Base-by-base conservation (phyloP, 441 rosid genomes). In the Eruca vesicaria region DNA sequence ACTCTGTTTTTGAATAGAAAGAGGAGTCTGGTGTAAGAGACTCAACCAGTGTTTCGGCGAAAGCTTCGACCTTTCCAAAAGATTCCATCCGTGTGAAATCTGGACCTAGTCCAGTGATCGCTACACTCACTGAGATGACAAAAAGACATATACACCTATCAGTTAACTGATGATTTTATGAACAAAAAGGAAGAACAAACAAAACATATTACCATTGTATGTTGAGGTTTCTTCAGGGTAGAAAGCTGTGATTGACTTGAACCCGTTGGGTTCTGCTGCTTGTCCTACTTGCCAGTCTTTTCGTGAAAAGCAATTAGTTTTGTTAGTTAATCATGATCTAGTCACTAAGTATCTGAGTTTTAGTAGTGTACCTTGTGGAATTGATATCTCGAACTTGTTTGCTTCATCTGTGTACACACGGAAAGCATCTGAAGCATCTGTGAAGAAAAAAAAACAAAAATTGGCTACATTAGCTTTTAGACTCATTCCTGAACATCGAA, bases 1-100 rank as follows among this genome's bases (percentile, higher is more conserved):
- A 60, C 43, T 50, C 60, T 41, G 41, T 31, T 11, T 7, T 15
- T 3, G 32, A 3, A 61, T 10, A 32, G 4, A 23, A 31, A 23
- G 60, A 45, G 53, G 33, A 48, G 53, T n/a, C 2, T 41, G 20
- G 20, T 7, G 20, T 7, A 15, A 16, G 72, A 63, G 69, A 68
- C 73, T 80, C 63, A 69, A 92, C 98, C 87, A 95, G 78, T 60
- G 92, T 93, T 67, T 96, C 98, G 0, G 97, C 97, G 31, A 96
- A 96, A 7, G 82, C 98, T 9, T 89, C 98, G 3, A 96, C 99
- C 79, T 95, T 96, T 73, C 98, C 98, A 64, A 96, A 96, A 16
- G 99, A 96, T 52, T 94, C 98, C 92, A 96, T 85, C 74, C 80
- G 82, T 8, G 99, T 96, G 56, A 88, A 96, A 82, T 95, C 97